phyloP scores from a whole-genome alignment of 345 rosid genomes.

The Moricandia moricandioides region DNA sequence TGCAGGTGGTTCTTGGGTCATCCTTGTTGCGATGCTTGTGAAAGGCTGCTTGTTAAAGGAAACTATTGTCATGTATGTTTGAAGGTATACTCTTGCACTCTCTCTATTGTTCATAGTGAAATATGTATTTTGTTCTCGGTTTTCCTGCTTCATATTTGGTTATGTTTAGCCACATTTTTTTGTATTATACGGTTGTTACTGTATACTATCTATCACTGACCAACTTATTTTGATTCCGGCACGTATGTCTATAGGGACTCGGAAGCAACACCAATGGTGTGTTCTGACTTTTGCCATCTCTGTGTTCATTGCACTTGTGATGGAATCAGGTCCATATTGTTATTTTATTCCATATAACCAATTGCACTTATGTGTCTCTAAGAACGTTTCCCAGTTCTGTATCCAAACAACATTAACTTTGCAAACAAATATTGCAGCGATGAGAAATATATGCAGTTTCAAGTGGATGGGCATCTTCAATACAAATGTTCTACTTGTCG shows the following conservation, averaged over 20 bases:
- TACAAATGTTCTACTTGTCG: constrained; percentile 94
- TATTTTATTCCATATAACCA: neutral
- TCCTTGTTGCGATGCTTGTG: constrained; percentile 99
- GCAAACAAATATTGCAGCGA: constrained; percentile 57
- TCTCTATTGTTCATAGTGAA: neutral
- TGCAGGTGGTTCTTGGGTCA: constrained; percentile 97
- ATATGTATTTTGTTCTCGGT: neutral
- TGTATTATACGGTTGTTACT: neutral
- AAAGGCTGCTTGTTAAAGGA: constrained; percentile 98
- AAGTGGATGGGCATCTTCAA: constrained; percentile 91
- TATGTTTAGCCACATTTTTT: neutral
- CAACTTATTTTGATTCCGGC: neutral
- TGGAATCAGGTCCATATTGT: neutral
- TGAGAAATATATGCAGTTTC: constrained; percentile 84
- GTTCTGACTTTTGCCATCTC: neutral
- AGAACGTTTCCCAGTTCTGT: constrained; percentile 2
- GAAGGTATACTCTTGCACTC: constrained; percentile 55
- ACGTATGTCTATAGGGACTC: neutral
- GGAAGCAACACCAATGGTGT: neutral
- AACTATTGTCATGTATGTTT: constrained; percentile 97
- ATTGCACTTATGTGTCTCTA: neutral
- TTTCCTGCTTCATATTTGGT: constrained; percentile 1
- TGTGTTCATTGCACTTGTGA: neutral
- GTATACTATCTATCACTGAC: neutral
- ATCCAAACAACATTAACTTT: constrained; percentile 4